These are phyloP conservation scores for Mycena galericulata DNA, from an alignment of 768 basidiomycete genomes.

Conservation along the genomic window DNA sequence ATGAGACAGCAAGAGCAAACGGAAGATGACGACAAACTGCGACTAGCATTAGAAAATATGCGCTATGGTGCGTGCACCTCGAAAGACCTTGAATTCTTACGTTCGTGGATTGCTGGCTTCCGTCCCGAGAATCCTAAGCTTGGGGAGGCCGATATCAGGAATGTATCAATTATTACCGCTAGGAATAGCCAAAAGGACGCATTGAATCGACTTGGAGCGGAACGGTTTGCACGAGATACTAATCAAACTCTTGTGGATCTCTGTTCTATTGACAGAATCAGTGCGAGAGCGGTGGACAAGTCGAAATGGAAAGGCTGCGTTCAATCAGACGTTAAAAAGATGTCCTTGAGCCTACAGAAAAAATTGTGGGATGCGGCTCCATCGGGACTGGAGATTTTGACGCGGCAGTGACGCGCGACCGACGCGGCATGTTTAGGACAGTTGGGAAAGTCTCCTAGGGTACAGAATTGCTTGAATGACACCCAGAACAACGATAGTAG, in stretches of 20 bases:
- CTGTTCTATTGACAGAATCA: neutral
- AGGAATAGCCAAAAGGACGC: neutral
- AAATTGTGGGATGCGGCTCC: too few species aligned
- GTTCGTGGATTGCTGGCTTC: neutral
- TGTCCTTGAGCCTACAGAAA: too few species aligned
- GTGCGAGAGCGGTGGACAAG: neutral
- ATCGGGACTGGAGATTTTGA: too few species aligned
- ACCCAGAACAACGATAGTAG: too few species aligned
- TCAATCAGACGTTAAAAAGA: too few species aligned
- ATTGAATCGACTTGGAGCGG: neutral
- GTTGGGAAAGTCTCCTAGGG: too few species aligned
- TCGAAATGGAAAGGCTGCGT: neutral
- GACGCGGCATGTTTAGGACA: too few species aligned
- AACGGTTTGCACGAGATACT: neutral
- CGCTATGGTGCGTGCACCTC: neutral
- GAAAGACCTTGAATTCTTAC: neutral
- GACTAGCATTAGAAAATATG: neutral
- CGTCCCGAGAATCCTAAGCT: neutral
- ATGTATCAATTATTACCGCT: neutral
- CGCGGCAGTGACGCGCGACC: too few species aligned
- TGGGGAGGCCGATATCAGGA: neutral
- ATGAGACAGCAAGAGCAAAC: constrained; percentile 43
- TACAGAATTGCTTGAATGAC: too few species aligned
- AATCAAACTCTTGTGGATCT: neutral
- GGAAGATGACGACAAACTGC: neutral